These are phyloP conservation scores for Venturia oleaginea DNA, from an alignment of 2,329 filamentous ascomycete species.

Conservation along the genomic window DNA sequence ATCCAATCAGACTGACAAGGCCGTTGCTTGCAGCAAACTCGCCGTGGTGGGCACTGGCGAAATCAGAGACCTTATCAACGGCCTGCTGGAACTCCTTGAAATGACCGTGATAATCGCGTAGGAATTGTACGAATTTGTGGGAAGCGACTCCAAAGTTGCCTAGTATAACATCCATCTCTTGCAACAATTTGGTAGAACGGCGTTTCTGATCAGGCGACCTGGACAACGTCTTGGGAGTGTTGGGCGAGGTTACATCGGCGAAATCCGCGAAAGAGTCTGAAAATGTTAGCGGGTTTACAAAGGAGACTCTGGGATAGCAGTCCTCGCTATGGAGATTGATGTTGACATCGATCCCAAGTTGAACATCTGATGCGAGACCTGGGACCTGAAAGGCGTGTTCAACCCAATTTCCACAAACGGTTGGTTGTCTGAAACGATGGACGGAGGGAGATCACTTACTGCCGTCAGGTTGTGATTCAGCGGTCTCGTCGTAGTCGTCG, in stretches of 20 bases:
- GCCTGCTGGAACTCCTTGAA: background rate
- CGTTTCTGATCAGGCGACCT: background rate
- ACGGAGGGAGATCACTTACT: too few species aligned
- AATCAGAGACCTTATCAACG: background rate
- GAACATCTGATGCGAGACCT: too few species aligned
- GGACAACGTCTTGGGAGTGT: background rate
- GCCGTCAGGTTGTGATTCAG: too few species aligned
- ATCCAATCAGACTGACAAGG: background rate
- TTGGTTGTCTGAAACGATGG: too few species aligned
- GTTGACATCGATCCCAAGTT: background rate
- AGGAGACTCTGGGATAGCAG: background rate
- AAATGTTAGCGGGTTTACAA: background rate
- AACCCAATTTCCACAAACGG: too few species aligned
- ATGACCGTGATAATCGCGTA: background rate
- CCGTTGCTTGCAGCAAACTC: background rate
- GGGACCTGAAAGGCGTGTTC: too few species aligned
- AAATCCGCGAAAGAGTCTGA: background rate
- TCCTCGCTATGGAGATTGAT: background rate
- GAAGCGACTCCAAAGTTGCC: background rate
- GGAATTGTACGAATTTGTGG: background rate
- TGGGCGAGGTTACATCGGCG: background rate
- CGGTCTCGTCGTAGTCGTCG: too few species aligned
- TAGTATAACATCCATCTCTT: background rate
- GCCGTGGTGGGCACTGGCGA: background rate
- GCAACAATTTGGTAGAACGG: background rate